Percentiles rank a stretch among this genome's conserved stretches.
Evolutionary conservation across 2,329 filamentous ascomycete species (phyloP).

Genomic region (Waltergamsia citrina): DNA sequence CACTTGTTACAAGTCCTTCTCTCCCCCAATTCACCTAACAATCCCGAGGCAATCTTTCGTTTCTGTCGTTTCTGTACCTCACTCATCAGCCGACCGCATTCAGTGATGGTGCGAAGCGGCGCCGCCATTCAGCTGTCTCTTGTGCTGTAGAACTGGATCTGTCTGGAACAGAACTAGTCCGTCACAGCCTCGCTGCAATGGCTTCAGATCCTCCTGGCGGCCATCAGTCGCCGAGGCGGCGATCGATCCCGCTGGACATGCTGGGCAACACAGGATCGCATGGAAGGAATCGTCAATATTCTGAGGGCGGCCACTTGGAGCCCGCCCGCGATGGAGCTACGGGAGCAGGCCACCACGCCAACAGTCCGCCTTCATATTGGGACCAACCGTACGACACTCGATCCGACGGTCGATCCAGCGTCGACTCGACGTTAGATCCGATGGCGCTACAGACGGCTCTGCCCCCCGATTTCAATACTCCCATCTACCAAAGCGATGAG

Average conservation of each 20-base stretch:
- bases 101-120: too few species aligned
- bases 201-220: constrained; percentile 16
- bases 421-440: constrained; percentile 42
- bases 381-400: constrained; percentile 32
- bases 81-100: too few species aligned
- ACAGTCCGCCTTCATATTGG: constrained; percentile 44
- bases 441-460: constrained; percentile 44
- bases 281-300: too few species aligned
- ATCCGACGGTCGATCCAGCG: constrained; percentile 22
- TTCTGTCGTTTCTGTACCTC: too few species aligned
- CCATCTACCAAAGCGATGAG: constrained; percentile 10
- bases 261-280: too few species aligned
- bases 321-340: constrained; percentile 5
- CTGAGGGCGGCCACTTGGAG: constrained; percentile 6
- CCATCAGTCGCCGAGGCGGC: constrained; percentile 14
- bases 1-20: too few species aligned
- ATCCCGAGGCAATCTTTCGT: too few species aligned
- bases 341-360: constrained; percentile 13
- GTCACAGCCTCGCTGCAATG: constrained; percentile 13
- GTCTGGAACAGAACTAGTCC: too few species aligned
- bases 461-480: constrained; percentile 30
- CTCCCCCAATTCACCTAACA: too few species aligned
- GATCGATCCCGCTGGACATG: constrained; percentile 64
- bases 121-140: too few species aligned
- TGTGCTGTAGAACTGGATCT: too few species aligned